Conservation (phyloP, 306 rosid genomes). For the Dalbergia oliveri region DNA sequence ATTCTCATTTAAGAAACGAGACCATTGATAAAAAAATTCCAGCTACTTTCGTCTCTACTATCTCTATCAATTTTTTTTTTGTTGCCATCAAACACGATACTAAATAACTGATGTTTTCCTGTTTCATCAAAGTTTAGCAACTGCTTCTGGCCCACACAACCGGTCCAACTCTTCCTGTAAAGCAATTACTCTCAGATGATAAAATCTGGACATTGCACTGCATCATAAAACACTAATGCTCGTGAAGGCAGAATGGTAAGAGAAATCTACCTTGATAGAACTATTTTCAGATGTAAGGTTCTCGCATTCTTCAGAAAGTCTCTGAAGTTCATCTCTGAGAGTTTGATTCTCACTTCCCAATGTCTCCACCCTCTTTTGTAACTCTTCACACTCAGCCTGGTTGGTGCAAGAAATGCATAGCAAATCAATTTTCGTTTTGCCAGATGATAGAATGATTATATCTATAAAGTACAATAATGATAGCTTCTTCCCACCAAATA, state of each 20-base stretch:
- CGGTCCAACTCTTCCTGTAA: constrained; percentile 89
- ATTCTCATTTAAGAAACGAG: constrained; percentile 47
- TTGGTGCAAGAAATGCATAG: constrained; percentile 43
- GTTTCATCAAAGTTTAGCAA: constrained; percentile 68
- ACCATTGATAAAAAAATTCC: constrained; percentile 54
- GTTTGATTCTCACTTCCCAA: constrained; percentile 76
- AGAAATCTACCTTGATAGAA: constrained; percentile 72
- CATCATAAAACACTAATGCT: neutral
- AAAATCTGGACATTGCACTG: neutral
- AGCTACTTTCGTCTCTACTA: constrained; percentile 46
- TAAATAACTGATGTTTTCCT: neutral
- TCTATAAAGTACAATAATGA: neutral
- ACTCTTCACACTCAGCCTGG: constrained; percentile 97
- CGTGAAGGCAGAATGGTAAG: constrained; percentile 3
- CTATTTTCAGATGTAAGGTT: constrained; percentile 84
- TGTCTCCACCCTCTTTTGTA: constrained; percentile 83
- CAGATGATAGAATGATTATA: neutral
- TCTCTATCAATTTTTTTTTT: too few relatives aligned
- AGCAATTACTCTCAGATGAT: constrained; percentile 10
- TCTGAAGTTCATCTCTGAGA: constrained; percentile 84
- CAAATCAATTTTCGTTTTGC: neutral
- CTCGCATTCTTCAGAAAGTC: constrained; percentile 86
- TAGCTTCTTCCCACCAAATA: neutral
- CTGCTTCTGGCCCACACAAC: constrained; percentile 82
- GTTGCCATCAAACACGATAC: too few relatives aligned